Conservation (phyloP, 495 filamentous ascomycete genomes). For the Xylaria sp. region DNA sequence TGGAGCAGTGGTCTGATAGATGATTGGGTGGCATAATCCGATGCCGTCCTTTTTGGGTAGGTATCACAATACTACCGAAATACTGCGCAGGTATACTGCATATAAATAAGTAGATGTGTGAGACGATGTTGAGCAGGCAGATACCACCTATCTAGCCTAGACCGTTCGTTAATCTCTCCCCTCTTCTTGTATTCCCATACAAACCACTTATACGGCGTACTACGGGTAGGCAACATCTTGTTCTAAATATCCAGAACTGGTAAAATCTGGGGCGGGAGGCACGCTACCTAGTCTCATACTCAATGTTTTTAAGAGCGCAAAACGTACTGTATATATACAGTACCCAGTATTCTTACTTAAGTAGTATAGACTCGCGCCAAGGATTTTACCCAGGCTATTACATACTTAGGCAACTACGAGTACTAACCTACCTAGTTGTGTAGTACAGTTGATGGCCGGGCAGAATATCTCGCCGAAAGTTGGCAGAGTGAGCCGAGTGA, state of each 20-base stretch:
- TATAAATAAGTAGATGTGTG: neutral
- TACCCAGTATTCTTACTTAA: too few relatives aligned
- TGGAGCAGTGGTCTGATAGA: neutral
- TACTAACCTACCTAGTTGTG: too few relatives aligned
- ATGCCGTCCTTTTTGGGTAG: neutral
- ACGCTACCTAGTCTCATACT: neutral
- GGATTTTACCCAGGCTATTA: neutral
- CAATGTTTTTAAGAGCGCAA: neutral
- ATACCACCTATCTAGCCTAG: too few relatives aligned
- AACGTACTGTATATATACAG: too few relatives aligned
- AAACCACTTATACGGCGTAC: too few relatives aligned
- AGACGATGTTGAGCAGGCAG: too few relatives aligned
- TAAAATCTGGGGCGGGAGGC: neutral
- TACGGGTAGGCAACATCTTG: neutral
- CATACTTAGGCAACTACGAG: too few relatives aligned
- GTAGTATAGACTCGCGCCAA: too few relatives aligned
- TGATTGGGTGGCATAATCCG: neutral
- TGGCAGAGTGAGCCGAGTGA: too few relatives aligned
- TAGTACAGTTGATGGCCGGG: too few relatives aligned
- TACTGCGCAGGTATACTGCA: neutral
- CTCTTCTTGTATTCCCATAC: too few relatives aligned
- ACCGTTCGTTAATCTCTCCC: too few relatives aligned
- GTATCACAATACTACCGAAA: neutral
- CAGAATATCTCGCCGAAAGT: neutral
- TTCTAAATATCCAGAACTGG: neutral